A percentile compares a stretch with the other conserved stretches of the same genome.
phyloP scores from a whole-genome alignment of 768 basidiomycete genomes.

The Lactifluus volemus region DNA sequence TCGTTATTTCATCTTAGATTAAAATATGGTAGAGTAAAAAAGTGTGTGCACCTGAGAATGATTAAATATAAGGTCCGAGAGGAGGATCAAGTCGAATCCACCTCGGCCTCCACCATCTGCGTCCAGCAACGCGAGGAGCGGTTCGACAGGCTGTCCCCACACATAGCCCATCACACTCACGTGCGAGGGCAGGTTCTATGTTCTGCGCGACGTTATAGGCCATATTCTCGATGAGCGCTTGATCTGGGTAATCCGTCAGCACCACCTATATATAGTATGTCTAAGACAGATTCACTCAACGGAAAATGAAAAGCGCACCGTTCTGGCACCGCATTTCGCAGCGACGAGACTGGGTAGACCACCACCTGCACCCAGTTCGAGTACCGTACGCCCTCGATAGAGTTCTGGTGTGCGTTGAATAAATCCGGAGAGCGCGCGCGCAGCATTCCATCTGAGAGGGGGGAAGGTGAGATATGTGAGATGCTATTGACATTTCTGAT shows the following conservation, averaged over 20 bases:
- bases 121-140: conserved; percentile 31
- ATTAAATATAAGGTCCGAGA: conserved; percentile 93
- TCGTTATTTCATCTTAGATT: neutral
- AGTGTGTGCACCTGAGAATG: conserved; percentile 66
- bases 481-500: neutral
- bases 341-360: conserved; percentile 79
- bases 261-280: conserved; percentile 52
- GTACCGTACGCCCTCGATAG: conserved; percentile 40
- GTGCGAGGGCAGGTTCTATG: conserved; percentile 24
- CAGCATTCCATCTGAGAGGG: conserved; percentile 65
- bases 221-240: conserved; percentile 66
- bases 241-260: conserved; percentile 90
- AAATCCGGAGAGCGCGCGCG: conserved; percentile 60
- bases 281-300: neutral
- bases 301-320: conserved; percentile 34
- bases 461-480: too few species aligned
- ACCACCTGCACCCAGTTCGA: conserved; percentile 93
- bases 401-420: conserved; percentile 46
- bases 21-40: neutral
- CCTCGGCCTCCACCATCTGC: conserved; percentile 18
- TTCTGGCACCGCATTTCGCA: conserved; percentile 57
- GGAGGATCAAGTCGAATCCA: conserved; percentile 71
- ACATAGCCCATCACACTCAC: conserved; percentile 52
- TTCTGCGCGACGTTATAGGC: conserved; percentile 58
- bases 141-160: conserved; percentile 58